Conservation (phyloP, 768 basidiomycete genomes). For the Xerocomellus intermedius region DNA sequence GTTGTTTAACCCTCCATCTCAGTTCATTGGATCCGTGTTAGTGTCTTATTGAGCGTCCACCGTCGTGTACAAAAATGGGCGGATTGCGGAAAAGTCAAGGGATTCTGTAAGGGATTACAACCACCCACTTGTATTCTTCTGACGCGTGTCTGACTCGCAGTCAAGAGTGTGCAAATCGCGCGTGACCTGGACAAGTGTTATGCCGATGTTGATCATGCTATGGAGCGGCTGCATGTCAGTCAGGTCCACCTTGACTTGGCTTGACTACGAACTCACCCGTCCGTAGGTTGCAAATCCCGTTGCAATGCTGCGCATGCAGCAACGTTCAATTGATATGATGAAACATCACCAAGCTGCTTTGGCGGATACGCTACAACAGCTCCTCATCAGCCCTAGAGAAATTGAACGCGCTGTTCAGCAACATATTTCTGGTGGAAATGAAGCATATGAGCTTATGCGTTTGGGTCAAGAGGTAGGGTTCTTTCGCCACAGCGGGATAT, state of each 20-base stretch:
- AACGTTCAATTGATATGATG: slow-evolving; percentile 27
- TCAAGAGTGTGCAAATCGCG: slow-evolving; percentile 45
- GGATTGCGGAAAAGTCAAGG: slow-evolving; percentile 36
- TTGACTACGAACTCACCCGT: not conserved
- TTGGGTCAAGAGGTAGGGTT: slow-evolving; percentile 46
- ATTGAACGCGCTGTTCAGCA: slow-evolving; percentile 38
- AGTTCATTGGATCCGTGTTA: slow-evolving; percentile 15
- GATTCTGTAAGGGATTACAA: slow-evolving; percentile 36
- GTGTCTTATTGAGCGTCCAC: slow-evolving; percentile 42
- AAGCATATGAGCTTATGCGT: slow-evolving; percentile 49
- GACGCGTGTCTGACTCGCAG: slow-evolving; percentile 26
- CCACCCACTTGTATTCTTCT: slow-evolving; percentile 1
- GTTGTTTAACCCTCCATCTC: not conserved
- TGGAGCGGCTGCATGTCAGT: slow-evolving; percentile 45
- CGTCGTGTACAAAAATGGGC: slow-evolving; percentile 41
- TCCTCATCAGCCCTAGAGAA: slow-evolving; percentile 39
- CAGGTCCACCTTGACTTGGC: not conserved
- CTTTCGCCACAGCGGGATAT: not conserved
- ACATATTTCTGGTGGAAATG: slow-evolving; percentile 40
- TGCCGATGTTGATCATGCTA: slow-evolving; percentile 41
- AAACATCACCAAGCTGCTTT: slow-evolving; percentile 32
- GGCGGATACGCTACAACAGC: slow-evolving; percentile 39
- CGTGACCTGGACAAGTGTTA: slow-evolving; percentile 45
- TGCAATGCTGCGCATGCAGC: slow-evolving; percentile 30
- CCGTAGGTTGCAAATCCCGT: slow-evolving; percentile 24